phyloP scores from a whole-genome alignment of 129 eudicot species.

The Chrysanthemum lavandulifolium region DNA sequence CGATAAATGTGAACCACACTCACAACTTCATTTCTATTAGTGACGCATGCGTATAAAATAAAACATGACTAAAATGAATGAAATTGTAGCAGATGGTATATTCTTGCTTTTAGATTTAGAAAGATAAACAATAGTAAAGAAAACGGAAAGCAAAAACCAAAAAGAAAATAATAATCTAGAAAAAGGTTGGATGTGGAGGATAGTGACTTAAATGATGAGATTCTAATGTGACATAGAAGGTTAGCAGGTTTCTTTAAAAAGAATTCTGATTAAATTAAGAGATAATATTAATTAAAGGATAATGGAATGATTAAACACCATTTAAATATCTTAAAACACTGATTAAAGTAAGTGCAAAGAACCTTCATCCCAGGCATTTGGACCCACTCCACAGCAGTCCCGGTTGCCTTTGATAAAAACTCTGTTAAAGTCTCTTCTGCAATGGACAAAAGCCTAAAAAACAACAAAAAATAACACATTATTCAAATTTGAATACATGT shows the following conservation, averaged over 20 bases:
- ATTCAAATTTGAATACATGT: conserved; percentile 18
- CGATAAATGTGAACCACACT: no score
- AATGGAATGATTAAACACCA: conserved; percentile 37
- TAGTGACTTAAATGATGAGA: conserved; percentile 55
- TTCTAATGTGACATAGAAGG: conserved; percentile 47
- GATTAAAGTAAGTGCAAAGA: conserved; percentile 30
- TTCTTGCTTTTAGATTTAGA: conserved; percentile 26
- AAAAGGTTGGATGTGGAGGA: conserved; percentile 44
- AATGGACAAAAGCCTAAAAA: conserved; percentile 78
- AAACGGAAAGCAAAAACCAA: conserved; percentile 4
- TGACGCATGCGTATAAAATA: no score
- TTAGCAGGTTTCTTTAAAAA: conserved; percentile 43
- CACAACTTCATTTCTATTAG: no score
- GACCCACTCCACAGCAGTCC: conserved; percentile 96
- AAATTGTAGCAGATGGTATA: conserved; percentile 13
- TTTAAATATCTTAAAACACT: conserved; percentile 16
- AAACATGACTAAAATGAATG: background rate
- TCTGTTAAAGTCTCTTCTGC: conserved; percentile 96
- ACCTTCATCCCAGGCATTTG: conserved; percentile 98
- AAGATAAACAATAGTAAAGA: conserved; percentile 20
- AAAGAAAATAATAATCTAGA: background rate
- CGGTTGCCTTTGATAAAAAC: conserved; percentile 89
- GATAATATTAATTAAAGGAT: conserved; percentile 35
- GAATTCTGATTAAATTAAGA: conserved; percentile 25
- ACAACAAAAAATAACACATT: conserved; percentile 34